Evolutionary conservation across 1,139 yeast genomes (phyloP).

Genomic region (Nakaseomyces glabratus): DNA sequence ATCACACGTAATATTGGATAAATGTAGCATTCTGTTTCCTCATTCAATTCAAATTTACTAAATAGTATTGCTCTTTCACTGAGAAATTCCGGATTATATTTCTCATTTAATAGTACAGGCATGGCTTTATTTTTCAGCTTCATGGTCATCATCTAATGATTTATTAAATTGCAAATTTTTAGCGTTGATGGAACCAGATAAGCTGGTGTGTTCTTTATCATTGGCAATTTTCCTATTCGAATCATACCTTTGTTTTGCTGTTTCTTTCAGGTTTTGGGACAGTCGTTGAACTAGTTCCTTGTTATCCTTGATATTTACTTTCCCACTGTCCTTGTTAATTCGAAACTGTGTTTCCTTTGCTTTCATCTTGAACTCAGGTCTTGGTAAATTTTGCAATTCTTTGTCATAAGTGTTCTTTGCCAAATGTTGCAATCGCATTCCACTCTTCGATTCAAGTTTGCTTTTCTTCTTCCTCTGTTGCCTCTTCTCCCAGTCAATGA

Average conservation of each 20-base stretch:
- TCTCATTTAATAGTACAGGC: too few species aligned
- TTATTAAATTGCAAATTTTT: conserved; percentile 72
- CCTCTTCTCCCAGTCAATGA: conserved; percentile 54
- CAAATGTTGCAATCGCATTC: conserved; percentile 22
- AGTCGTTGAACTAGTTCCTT: conserved; percentile 19
- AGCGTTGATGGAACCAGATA: conserved; percentile 44
- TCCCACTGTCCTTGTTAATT: conserved; percentile 12
- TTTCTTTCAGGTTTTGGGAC: conserved; percentile 19
- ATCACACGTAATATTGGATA: too few species aligned
- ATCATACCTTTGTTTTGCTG: conserved; percentile 21
- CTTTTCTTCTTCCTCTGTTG: conserved; percentile 27
- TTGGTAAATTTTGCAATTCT: conserved; percentile 24
- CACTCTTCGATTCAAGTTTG: conserved; percentile 36
- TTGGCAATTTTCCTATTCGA: conserved; percentile 18
- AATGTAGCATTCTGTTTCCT: too few species aligned
- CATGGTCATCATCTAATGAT: too few species aligned
- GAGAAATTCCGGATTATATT: too few species aligned
- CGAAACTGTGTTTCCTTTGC: conserved; percentile 16
- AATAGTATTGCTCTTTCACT: too few species aligned
- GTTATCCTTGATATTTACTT: conserved; percentile 14
- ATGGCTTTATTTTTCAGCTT: too few species aligned
- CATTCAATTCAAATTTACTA: too few species aligned
- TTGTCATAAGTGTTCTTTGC: conserved; percentile 28
- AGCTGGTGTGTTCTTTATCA: conserved; percentile 7
- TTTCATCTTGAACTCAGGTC: conserved; percentile 27